A percentile compares a stretch with the other conserved stretches of the same genome.
phyloP scores from a whole-genome alignment of 768 basidiomycete species.

The Asterophora parasitica region DNA sequence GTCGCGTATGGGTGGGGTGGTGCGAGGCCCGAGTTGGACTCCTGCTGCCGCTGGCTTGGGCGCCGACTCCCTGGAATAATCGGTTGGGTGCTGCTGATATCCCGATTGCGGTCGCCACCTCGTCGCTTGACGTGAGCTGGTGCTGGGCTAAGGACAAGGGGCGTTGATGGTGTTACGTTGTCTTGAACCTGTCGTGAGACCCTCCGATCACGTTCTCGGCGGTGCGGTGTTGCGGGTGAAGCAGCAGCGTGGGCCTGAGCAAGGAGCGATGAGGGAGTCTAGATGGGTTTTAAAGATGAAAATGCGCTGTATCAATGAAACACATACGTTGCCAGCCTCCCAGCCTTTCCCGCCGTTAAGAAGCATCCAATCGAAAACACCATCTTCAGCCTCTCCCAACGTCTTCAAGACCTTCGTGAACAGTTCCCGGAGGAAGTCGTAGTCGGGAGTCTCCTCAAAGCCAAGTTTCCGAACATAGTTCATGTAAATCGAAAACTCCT shows the following conservation, averaged over 20 bases:
- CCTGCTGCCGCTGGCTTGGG: slow-evolving; percentile 59
- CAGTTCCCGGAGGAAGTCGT: slow-evolving; percentile 94
- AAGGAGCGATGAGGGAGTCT: slow-evolving; percentile 41
- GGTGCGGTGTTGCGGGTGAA: slow-evolving; percentile 49
- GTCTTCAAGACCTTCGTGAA: slow-evolving; percentile 91
- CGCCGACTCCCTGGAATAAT: slow-evolving; percentile 64
- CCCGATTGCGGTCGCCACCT: slow-evolving; percentile 46
- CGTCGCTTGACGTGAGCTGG: slow-evolving; percentile 64
- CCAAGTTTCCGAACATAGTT: slow-evolving; percentile 98
- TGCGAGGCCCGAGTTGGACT: slow-evolving; percentile 39
- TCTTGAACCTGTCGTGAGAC: slow-evolving; percentile 54
- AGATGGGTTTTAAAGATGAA: slow-evolving; percentile 8
- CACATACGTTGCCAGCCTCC: slow-evolving; percentile 81
- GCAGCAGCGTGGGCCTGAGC: slow-evolving; percentile 52
- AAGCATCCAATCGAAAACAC: slow-evolving; percentile 94
- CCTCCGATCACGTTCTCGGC: slow-evolving; percentile 54
- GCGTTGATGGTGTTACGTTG: slow-evolving; percentile 46
- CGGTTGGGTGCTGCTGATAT: slow-evolving; percentile 62
- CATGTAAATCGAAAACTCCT: slow-evolving; percentile 98
- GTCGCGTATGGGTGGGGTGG: slow-evolving; percentile 72
- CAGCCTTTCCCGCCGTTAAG: slow-evolving; percentile 93
- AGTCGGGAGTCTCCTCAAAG: slow-evolving; percentile 96
- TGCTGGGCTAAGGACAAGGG: slow-evolving; percentile 60
- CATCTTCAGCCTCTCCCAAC: slow-evolving; percentile 84
- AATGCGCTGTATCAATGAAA: slow-evolving; percentile 5